These are phyloP conservation scores for Chaetomidium leptoderma DNA, from an alignment of 495 filamentous ascomycete species.

Conservation along the genomic window DNA sequence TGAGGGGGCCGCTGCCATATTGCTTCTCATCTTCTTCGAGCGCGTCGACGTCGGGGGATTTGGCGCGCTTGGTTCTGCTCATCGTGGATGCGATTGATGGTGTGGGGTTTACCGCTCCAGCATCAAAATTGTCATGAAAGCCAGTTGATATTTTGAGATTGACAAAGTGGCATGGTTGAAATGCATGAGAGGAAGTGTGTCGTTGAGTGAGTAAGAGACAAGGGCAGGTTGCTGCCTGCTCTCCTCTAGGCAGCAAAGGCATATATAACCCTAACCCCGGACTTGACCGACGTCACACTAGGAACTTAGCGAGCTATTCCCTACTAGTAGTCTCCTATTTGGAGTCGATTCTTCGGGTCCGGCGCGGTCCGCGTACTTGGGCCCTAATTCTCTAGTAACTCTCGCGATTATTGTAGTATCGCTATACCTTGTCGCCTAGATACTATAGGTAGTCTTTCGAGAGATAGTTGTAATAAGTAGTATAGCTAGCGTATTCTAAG, in stretches of 20 bases:
- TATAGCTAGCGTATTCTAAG: too few species aligned
- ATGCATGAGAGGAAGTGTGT: not conserved
- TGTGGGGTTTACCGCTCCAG: not conserved
- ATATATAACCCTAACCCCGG: conserved; percentile 19
- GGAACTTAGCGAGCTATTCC: not conserved
- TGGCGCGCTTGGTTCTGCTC: conserved; percentile 22
- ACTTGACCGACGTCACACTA: not conserved
- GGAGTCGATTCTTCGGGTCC: too few species aligned
- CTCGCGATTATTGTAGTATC: too few species aligned
- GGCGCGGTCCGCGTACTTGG: too few species aligned
- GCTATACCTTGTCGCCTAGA: too few species aligned
- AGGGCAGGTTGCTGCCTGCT: conserved; percentile 9
- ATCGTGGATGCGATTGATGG: conserved; percentile 15
- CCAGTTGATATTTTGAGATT: not conserved
- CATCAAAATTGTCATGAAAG: not conserved
- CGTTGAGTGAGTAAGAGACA: not conserved
- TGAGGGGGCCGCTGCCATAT: conserved; percentile 43
- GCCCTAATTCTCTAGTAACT: too few species aligned
- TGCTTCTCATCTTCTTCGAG: conserved; percentile 48
- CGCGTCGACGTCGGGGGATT: conserved; percentile 49
- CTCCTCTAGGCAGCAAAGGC: conserved; percentile 18
- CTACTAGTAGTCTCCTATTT: too few species aligned
- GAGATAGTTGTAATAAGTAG: too few species aligned
- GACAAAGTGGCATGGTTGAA: not conserved
- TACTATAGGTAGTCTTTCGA: too few species aligned